phyloP scores from a whole-genome alignment of 106 monocot species.

The Dendrobium officinale region DNA sequence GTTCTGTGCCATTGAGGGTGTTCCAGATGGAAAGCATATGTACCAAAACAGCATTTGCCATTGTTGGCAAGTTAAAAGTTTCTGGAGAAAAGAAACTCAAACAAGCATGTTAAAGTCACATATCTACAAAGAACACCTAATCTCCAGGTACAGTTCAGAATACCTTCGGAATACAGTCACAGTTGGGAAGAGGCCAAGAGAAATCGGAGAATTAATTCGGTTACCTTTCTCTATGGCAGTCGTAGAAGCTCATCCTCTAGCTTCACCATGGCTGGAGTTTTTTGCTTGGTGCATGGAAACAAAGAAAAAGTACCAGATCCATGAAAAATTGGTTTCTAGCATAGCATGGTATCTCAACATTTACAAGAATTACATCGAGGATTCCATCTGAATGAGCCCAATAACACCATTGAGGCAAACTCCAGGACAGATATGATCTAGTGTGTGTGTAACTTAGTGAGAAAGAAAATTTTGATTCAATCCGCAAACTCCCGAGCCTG shows the following conservation, averaged over 20 bases:
- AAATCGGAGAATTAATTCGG: background rate
- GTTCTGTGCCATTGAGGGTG: background rate
- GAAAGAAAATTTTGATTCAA: constrained; percentile 5
- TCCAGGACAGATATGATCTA: constrained; percentile 10
- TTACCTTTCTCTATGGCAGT: background rate
- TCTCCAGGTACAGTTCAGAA: background rate
- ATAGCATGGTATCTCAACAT: constrained; percentile 29
- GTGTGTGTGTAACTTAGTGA: constrained; percentile 15
- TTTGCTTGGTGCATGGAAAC: background rate
- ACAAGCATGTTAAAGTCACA: background rate
- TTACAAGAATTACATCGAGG: constrained; percentile 25
- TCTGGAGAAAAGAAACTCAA: background rate
- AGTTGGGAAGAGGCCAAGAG: background rate
- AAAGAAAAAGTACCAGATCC: constrained; percentile 12
- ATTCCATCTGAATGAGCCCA: constrained; percentile 14
- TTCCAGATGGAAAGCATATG: background rate
- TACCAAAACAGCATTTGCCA: constrained; percentile 1
- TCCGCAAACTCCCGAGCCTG: constrained; percentile 13
- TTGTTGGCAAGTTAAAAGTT: background rate
- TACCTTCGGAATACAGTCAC: background rate
- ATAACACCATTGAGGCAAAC: constrained; percentile 11
- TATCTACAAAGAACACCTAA: constrained; percentile 7
- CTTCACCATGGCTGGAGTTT: background rate
- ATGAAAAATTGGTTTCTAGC: constrained; percentile 16
- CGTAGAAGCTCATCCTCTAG: background rate